Conservation (phyloP, 805 yeast species). For the Candida coquimbonensis region DNA sequence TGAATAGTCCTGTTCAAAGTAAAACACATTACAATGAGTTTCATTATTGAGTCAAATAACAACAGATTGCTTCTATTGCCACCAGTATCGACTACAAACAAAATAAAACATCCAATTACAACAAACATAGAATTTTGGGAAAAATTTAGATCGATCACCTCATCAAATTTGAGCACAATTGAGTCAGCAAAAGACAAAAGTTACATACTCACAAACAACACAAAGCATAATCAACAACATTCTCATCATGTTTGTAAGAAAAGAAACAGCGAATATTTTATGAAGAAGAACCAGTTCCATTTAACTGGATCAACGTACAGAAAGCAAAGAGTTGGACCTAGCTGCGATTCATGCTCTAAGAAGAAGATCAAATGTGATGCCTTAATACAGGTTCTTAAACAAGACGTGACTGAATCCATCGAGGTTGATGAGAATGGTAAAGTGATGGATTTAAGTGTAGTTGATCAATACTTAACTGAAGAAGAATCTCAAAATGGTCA, state of each 20-base stretch:
- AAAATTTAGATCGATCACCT: neutral
- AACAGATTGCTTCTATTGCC: neutral
- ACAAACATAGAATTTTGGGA: neutral
- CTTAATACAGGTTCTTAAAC: neutral
- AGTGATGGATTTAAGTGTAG: neutral
- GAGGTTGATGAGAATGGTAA: neutral
- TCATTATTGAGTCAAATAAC: neutral
- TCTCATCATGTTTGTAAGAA: neutral
- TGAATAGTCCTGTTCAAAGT: too few species aligned
- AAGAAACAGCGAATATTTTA: neutral
- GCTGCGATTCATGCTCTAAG: conserved; percentile 5
- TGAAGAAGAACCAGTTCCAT: conserved; percentile 21
- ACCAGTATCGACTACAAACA: neutral
- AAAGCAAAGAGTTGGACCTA: conserved; percentile 8
- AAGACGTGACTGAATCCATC: neutral
- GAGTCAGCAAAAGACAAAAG: neutral
- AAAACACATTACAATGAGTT: neutral
- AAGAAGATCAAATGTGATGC: conserved; percentile 10
- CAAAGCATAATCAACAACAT: neutral
- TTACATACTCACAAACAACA: neutral
- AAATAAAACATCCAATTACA: neutral
- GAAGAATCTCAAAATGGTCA: neutral
- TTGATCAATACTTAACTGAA: neutral
- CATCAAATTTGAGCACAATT: neutral
- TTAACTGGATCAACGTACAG: conserved; percentile 3